Base-by-base conservation (phyloP, 2,329 filamentous ascomycete genomes). In the Apiospora hydei region DNA sequence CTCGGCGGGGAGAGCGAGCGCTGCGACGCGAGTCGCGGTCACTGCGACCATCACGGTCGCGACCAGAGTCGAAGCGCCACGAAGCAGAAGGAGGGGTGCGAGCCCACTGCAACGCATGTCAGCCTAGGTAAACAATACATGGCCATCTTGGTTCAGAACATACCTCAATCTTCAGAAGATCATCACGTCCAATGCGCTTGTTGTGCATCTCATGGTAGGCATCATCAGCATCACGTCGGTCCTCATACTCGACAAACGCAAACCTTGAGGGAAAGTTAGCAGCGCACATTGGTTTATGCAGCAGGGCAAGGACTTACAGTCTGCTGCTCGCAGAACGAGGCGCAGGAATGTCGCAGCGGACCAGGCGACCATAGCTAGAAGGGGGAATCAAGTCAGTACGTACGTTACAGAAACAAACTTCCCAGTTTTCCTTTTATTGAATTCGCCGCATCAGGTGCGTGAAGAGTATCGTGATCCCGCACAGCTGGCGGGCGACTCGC, bases 151-250 rank as follows among this genome's bases (percentile, higher is more conserved):
- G 34, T 18, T 69, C 18, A 10, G 44, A 30, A 77, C 89, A 77
- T 85, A 98, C 96, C 90, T 99, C 96, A 77, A 99, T 98, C 87
- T 99, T 99, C 85, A 99, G 83, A 73, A 98, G 86, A 80, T 99
- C 96, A 81, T 99, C 96, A 75, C 96, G 93, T 67, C 95, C 95
- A 78, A 99, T 95, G 77, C 96, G 94, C 90, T 98, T 98, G 88
- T 98, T 98, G 82, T 99, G 96, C 96, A 99, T 99, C 86, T 99
- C 96, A 83, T 99, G 94, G 83, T 99, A 99, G 67, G 96, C 96
- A 86, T 99, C 96, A 83, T 99, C 96, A 75, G 96, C 95, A 88
- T 99, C 96, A 78, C 96, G 95, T 79, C 96, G 94, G 83, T 95
- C 97, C 87, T 99, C 96, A 84, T 99, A 99, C 85, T 99, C 96